Evolutionary conservation across 106 monocot species (phyloP), one percentile per base, ranked within the genome.

Genomic region (Dactylorhiza incarnata): DNA sequence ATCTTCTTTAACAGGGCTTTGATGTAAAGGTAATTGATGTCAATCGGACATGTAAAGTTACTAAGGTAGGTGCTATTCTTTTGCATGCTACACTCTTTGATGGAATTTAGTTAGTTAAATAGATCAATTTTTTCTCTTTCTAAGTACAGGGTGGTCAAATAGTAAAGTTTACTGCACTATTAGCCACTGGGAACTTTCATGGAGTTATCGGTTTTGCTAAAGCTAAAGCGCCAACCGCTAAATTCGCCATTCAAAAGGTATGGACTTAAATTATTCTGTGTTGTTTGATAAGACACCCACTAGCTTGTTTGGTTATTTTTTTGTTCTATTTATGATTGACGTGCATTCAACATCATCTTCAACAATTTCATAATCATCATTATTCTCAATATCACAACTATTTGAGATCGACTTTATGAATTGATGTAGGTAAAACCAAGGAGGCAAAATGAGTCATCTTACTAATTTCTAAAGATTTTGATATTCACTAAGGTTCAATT

Each of bases 21-120:
- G 97, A 94, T 83, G 94, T 99, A 82, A 99, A 94, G 78, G 84
- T 94, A 48, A 89, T 99, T 74, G 87, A 99, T 91, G 94, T 99
- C 61, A 94, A 94, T 75, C 87, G 94, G 46, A 91, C 97, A 73
- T 85, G 83, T 75, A 99, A 94, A 89, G 97, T 94, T 74, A 99
- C 97, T 44, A 99, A 99, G 97, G 97, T 94, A 45, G 77, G 53
- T 23, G 14, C 52, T 48, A 49, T 66, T 48, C 76, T 55, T 46
- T 63, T 49, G 26, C 9, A 24, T 6, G 12, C 16, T 48, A 43
- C 16, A 15, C 72, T 58, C 10, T 20, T 72, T 9, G 7, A 75
- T 45, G 56, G 65, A 29, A 22, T 55, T 56, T 52, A 19, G 9
- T 59, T 59, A 62, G 10, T 49, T 48, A 62, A 13, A 20, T 22